Percentiles rank a stretch among this genome's conserved stretches.
Evolutionary conservation across 371 early-diverging fungal genomes (phyloP).

Genomic region (Furculomyces boomerangus): DNA sequence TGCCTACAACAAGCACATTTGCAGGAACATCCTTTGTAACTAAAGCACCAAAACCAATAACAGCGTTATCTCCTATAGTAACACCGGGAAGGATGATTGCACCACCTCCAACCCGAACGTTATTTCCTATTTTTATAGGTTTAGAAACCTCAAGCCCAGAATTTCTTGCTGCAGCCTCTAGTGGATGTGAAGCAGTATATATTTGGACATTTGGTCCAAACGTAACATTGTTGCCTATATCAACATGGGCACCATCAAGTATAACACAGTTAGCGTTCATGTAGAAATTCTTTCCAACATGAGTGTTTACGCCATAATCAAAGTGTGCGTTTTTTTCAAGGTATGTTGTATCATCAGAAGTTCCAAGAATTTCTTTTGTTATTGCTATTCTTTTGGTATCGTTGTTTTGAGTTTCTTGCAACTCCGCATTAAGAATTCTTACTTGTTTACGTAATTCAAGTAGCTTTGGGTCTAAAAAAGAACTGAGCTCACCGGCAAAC

Average conservation of each 20-base stretch:
- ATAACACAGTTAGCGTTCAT: constrained; percentile 44
- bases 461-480: constrained; percentile 34
- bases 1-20: constrained; percentile 56
- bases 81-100: constrained; percentile 59
- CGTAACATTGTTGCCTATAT: constrained; percentile 41
- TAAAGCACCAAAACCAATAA: constrained; percentile 34
- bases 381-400: constrained; percentile 17
- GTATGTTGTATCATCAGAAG: constrained; percentile 25
- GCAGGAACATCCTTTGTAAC: constrained; percentile 68
- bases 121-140: constrained; percentile 43
- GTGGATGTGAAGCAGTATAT: constrained; percentile 57
- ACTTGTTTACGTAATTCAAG: constrained; percentile 3
- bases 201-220: constrained; percentile 61
- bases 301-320: constrained; percentile 55
- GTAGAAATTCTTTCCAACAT: constrained; percentile 40
- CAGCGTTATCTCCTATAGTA: constrained; percentile 53
- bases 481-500: constrained; percentile 44
- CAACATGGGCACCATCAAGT: constrained; percentile 42
- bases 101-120: constrained; percentile 58
- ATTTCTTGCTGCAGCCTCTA: constrained; percentile 27
- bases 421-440: constrained; percentile 12
- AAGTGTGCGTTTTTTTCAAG: constrained; percentile 41
- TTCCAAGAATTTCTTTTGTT: constrained; percentile 31
- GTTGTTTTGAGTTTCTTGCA: constrained; percentile 23
- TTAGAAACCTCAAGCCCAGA: constrained; percentile 18